Evolutionary conservation across 768 basidiomycete genomes (phyloP), one percentile per base, ranked within the genome.

Genomic region (Amylocystis lapponica): DNA sequence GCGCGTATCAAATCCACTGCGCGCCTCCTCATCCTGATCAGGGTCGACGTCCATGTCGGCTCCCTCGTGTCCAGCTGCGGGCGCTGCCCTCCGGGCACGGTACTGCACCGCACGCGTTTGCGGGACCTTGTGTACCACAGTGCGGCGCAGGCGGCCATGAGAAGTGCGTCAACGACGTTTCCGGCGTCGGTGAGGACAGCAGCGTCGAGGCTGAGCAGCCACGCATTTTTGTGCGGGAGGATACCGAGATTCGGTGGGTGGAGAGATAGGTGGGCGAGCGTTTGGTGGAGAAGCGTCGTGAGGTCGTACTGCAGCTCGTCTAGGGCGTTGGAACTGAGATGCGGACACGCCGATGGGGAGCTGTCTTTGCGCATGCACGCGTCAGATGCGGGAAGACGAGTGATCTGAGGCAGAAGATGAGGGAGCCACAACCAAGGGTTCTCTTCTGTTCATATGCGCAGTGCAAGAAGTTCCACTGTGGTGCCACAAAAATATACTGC

Each of bases 71-170:
- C 40, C 48, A 22, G 55, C 58, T 6, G 51, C 47, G 11, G 34
- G 46, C 4, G 49, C 55, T 4, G 43, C 39, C 43, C 66, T 65
- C 26, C 60, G 63, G 0, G 75, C 76, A 31, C 75, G 78, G 58
- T 85, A 89, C 46, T 86, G 82, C 0, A 92, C 75, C 3, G 68
- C 68, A 27, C 78, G 69, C 36, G 90, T 94, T 23, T 75, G 65
- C 5, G 90, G 90, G 0, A 93, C 81, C 41, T 77, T 82, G 86
- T 82, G 45, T 89, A 85, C 76, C 83, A 88, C 12, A 94, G 63
- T 0, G 87, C 89, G 1, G 84, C 82, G 12, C 84, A 75, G 2
- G 82, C 78, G 0, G 85, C 86, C 65, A 92, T 71, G 66, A 92
- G 85, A 2, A 92, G 60, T 25, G 81, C 83, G 48, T 94, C 90